Evolutionary conservation across 2,329 filamentous ascomycete species (phyloP).

Genomic region (Bipolaris cookei): DNA sequence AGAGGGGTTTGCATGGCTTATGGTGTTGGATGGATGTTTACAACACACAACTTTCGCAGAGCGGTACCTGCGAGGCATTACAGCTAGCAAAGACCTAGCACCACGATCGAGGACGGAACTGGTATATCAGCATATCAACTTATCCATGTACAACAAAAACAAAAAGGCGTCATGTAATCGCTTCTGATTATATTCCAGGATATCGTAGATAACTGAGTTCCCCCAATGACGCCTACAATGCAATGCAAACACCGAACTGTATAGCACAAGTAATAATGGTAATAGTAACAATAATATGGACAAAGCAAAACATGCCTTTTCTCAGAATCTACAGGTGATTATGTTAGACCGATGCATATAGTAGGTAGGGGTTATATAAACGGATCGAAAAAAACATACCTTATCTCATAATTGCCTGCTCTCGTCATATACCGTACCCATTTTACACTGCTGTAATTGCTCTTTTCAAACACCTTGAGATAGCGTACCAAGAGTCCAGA

Average conservation of each 20-base stretch:
- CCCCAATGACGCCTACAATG: constrained; percentile 34
- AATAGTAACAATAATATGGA: background rate
- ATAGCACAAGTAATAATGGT: background rate
- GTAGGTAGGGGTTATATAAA: background rate
- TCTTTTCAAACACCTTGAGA: constrained; percentile 99
- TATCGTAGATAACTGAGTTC: constrained; percentile 14
- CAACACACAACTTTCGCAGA: no score
- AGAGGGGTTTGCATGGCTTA: no score
- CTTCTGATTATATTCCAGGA: constrained; percentile 13
- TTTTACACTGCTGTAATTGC: constrained; percentile 97
- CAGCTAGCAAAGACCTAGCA: no score
- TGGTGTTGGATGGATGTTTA: no score
- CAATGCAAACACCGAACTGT: constrained; percentile 16
- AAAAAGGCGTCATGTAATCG: background rate
- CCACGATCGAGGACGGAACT: background rate
- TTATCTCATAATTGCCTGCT: constrained; percentile 95
- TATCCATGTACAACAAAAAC: no score
- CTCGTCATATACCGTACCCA: constrained; percentile 99
- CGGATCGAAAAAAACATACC: constrained; percentile 56
- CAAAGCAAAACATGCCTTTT: constrained; percentile 3
- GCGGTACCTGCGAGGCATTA: no score
- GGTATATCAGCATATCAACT: constrained; percentile 50
- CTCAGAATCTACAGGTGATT: constrained; percentile 14
- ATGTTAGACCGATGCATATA: background rate
- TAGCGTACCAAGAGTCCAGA: constrained; percentile 91